A percentile compares a stretch with the other conserved stretches of the same genome.
phyloP scores from a whole-genome alignment of 2,329 filamentous ascomycete species.

The Coniella vitis region DNA sequence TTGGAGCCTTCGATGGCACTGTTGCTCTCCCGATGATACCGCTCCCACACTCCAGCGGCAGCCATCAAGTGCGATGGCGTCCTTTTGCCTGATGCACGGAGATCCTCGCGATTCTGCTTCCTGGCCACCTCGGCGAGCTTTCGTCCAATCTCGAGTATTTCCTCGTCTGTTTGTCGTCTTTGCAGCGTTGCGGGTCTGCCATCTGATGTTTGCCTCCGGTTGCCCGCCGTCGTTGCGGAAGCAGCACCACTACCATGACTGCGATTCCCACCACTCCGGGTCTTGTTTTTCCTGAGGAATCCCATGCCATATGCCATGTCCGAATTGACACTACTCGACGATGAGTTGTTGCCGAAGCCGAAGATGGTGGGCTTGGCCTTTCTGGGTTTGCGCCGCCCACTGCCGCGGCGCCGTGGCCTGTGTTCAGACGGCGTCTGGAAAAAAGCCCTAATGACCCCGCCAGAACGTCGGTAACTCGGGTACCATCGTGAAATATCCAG shows the following conservation, averaged over 20 bases:
- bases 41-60: slow-evolving; percentile 34
- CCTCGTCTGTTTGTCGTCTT: slow-evolving; percentile 44
- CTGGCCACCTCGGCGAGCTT: slow-evolving; percentile 47
- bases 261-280: slow-evolving; percentile 23
- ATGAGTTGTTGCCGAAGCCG: slow-evolving; percentile 56
- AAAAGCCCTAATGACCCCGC: slow-evolving; percentile 55
- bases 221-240: not conserved
- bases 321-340: slow-evolving; percentile 43
- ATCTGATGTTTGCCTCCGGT: slow-evolving; percentile 2
- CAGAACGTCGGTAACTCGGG: slow-evolving; percentile 37
- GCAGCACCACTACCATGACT: slow-evolving; percentile 20
- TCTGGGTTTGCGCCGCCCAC: slow-evolving; percentile 33
- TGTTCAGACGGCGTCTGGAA: slow-evolving; percentile 56
- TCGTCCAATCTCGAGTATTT: slow-evolving; percentile 49
- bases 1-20: slow-evolving; percentile 24
- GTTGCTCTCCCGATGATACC: slow-evolving; percentile 33
- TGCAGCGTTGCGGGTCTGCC: slow-evolving; percentile 12
- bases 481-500: slow-evolving; percentile 59
- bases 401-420: slow-evolving; percentile 32
- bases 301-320: slow-evolving; percentile 63
- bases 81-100: slow-evolving; percentile 33
- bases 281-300: slow-evolving; percentile 39
- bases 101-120: slow-evolving; percentile 43
- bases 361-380: slow-evolving; percentile 42
- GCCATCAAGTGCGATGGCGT: slow-evolving; percentile 32